Evolutionary conservation across 108 stramenopile species (phyloP).

Genomic region (Fragilaria radians): DNA sequence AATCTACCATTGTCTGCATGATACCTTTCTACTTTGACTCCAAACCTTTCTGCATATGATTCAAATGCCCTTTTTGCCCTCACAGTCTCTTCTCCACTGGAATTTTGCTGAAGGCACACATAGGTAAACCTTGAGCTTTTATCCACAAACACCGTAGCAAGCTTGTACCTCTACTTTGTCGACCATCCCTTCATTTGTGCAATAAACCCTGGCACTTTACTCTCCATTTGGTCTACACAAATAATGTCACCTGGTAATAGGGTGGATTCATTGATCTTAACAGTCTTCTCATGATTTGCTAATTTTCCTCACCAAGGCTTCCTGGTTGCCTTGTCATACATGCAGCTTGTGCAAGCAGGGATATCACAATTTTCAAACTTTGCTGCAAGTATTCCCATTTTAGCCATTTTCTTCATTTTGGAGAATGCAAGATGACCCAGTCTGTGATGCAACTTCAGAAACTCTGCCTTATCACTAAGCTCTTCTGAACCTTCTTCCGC

Average conservation of each 20-base stretch:
- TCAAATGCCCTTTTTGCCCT: conserved; percentile 7
- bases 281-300: not conserved
- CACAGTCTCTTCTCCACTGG: not conserved
- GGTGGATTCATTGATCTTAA: too few species aligned
- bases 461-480: too few species aligned
- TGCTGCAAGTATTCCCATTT: conserved; percentile 6
- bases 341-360: conserved; percentile 17
- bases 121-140: too few species aligned
- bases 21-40: conserved; percentile 14
- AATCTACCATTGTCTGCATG: conserved; percentile 26
- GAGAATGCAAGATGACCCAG: conserved; percentile 17
- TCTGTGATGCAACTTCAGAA: conserved; percentile 19
- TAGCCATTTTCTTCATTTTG: conserved; percentile 6
- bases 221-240: conserved; percentile 35
- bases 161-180: too few species aligned
- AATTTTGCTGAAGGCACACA: not conserved
- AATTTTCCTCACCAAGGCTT: conserved; percentile 14
- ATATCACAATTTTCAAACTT: conserved; percentile 1
- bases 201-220: conserved; percentile 31
- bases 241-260: conserved; percentile 35
- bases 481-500: too few species aligned
- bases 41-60: too few species aligned
- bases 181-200: conserved; percentile 32
- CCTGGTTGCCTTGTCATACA: conserved; percentile 15
- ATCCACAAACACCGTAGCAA: too few species aligned